phyloP scores from a whole-genome alignment of 2,329 filamentous ascomycete species.

The Ascochyta fabae region DNA sequence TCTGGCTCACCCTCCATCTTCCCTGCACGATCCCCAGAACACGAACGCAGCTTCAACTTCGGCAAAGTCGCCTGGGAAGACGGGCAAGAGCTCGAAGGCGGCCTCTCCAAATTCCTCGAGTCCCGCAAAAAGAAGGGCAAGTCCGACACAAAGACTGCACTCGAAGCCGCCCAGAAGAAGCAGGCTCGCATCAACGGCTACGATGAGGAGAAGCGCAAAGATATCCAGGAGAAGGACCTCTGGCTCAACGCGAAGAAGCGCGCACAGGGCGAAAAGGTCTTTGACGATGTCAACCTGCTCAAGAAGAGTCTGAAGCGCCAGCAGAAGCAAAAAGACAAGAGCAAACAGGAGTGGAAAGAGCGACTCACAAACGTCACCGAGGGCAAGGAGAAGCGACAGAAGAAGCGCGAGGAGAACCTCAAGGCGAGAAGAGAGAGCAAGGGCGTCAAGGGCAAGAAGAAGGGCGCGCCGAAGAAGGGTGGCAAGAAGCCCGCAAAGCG shows the following conservation, averaged over 20 bases:
- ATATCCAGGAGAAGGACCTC: conserved; percentile 89
- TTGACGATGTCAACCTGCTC: conserved; percentile 78
- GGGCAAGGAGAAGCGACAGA: conserved; percentile 57
- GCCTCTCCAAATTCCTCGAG: conserved; percentile 67
- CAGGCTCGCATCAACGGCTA: conserved; percentile 78
- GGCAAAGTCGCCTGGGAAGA: conserved; percentile 90
- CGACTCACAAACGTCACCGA: conserved; percentile 54
- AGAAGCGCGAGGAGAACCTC: conserved; percentile 61
- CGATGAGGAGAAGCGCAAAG: conserved; percentile 79
- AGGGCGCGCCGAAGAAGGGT: conserved; percentile 54
- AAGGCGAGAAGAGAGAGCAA: conserved; percentile 77
- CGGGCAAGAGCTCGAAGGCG: conserved; percentile 78
- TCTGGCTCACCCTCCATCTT: conserved; percentile 63
- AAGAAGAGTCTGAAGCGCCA: conserved; percentile 97
- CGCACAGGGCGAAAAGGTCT: conserved; percentile 86
- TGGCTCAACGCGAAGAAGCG: conserved; percentile 92
- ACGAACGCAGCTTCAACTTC: conserved; percentile 79
- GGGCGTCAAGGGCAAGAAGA: conserved; percentile 71
- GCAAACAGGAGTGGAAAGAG: conserved; percentile 78
- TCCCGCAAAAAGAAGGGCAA: conserved; percentile 80
- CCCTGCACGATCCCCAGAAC: conserved; percentile 55
- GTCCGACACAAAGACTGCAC: conserved; percentile 81
- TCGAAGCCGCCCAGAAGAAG: conserved; percentile 86
- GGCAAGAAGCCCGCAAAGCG: conserved; percentile 59
- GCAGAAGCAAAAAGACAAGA: conserved; percentile 88